Base-by-base conservation (phyloP, 2,329 filamentous ascomycete species). In the Zasmidium citrigriseum region DNA sequence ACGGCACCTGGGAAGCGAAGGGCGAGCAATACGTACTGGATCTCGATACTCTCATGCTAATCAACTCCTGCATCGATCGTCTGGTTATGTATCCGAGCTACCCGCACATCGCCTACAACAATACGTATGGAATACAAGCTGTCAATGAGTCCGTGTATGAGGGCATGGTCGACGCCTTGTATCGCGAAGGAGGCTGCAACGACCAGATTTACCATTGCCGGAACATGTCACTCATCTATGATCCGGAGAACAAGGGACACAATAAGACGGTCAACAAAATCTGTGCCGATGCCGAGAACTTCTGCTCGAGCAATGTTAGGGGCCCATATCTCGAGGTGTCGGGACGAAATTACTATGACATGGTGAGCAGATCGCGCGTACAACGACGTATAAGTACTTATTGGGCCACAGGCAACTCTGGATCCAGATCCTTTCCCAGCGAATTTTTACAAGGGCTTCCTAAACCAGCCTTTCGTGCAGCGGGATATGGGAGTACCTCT, bases 291-390 rank as follows among this genome's bases (percentile, higher is more conserved):
- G 82, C 82, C 2, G 74, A 78, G 52, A 68, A 65, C 0, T 77
- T 78, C 67, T 86, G 83, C 66, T 65, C 66, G 2, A 70, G 75
- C 14, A 70, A 76, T 3, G 75, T 85, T 1, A 77, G 81, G 20
- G 73, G 74, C 2, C 72, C 76, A 20, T 47, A 82, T 56, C 62
- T 76, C 23, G 64, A 72, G 14, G 65, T 68, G 41, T 68, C 73
- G 0, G 77, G 76, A 9, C 74, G 78, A 5, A 82, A 82, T 52
- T 82, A 82, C 71, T 86, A 85, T 68, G 84, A 87, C 59, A 77
- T 85, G 21, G 34, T 41, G 18, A n/a, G 34, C 7, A 41, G 4
- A n/a, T 4, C 14, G 7, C 34, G 4, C 34, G 14, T n/a, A n/a
- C n/a, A n/a, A n/a, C n/a, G n/a, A n/a, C n/a, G n/a, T n/a, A n/a